Percentiles rank a stretch among this genome's conserved stretches.
Conservation (phyloP, 495 filamentous ascomycete species). For the Penicillium silybi region DNA sequence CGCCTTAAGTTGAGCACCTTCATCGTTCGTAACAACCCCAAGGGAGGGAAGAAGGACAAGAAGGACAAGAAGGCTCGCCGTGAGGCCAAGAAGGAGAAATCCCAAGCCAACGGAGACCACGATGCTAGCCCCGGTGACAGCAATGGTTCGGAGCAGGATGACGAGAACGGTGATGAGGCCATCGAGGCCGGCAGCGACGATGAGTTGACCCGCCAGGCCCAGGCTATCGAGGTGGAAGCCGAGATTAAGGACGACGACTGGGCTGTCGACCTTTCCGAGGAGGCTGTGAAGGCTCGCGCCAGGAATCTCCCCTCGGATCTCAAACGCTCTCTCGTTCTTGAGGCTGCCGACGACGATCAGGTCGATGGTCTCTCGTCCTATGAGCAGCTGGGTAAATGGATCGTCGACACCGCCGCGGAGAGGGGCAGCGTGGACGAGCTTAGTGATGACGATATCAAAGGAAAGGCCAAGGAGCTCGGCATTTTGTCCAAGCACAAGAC, state of each 20-base stretch:
- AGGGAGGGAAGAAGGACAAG: constrained; percentile 95
- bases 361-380: constrained; percentile 80
- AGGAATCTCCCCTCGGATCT: constrained; percentile 86
- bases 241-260: constrained; percentile 83
- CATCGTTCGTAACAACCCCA: constrained; percentile 92
- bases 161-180: constrained; percentile 65
- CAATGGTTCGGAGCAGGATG: constrained; percentile 62
- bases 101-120: constrained; percentile 63
- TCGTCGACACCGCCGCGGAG: constrained; percentile 67
- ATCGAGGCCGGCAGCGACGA: constrained; percentile 84
- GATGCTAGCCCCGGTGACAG: constrained; percentile 70
- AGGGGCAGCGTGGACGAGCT: constrained; percentile 70
- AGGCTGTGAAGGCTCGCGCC: constrained; percentile 90
- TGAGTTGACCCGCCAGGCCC: constrained; percentile 81
- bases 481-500: constrained; percentile 95
- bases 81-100: constrained; percentile 73
- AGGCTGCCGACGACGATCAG: constrained; percentile 81
- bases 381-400: constrained; percentile 91
- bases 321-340: constrained; percentile 81
- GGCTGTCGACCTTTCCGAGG: constrained; percentile 92
- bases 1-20: constrained; percentile 96
- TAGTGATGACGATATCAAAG: constrained; percentile 82
- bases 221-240: constrained; percentile 60
- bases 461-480: constrained; percentile 91
- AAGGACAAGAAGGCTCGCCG: constrained; percentile 78